phyloP scores from a whole-genome alignment of 2,329 filamentous ascomycete genomes.

The Cordyceps farinosa region DNA sequence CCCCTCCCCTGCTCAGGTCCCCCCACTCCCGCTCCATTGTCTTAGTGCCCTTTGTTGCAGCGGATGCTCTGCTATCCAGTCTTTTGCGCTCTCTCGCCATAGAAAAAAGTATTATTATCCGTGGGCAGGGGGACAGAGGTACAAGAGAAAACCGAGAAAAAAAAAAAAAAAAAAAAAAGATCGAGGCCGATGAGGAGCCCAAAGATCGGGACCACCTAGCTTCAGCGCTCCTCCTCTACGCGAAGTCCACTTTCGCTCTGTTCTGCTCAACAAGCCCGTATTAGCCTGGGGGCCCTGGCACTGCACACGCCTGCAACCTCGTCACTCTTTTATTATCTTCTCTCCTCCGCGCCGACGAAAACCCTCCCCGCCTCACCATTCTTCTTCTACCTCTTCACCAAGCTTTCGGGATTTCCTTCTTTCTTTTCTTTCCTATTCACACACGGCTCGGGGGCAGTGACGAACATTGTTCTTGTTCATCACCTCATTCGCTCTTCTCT shows the following conservation, averaged over 20 bases:
- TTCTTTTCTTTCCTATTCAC: background rate
- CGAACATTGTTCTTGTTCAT: background rate
- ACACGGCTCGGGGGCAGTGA: background rate
- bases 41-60: conserved; percentile 10
- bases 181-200: background rate
- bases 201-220: conserved; percentile 5
- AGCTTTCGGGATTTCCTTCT: background rate
- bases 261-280: background rate
- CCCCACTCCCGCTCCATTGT: conserved; percentile 9
- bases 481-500: background rate
- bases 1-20: background rate
- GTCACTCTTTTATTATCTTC: conserved; percentile 8
- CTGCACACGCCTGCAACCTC: background rate
- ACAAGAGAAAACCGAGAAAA: background rate
- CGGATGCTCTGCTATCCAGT: background rate
- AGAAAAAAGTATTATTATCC: too few species aligned
- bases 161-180: background rate
- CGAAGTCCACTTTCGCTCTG: background rate
- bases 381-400: background rate
- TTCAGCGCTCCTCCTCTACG: background rate
- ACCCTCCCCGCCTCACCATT: background rate
- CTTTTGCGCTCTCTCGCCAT: too few species aligned
- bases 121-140: background rate
- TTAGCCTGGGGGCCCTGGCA: background rate
- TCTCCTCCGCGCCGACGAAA: background rate